These are phyloP conservation scores for Corymbia calophylla DNA, from an alignment of 441 rosid genomes.

Conservation along the genomic window DNA sequence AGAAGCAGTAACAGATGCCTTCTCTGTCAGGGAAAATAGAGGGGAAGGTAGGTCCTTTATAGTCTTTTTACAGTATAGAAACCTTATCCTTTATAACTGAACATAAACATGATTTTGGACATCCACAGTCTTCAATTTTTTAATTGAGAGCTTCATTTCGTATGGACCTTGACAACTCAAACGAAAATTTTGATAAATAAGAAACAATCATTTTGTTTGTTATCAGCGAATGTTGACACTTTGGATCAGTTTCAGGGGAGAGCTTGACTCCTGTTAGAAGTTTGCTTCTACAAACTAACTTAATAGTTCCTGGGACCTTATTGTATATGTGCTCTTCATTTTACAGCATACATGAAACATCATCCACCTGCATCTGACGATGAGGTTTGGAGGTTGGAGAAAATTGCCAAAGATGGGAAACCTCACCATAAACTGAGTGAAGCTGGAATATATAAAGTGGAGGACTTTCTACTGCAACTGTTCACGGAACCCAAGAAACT, in stretches of 20 bases:
- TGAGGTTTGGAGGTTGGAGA: neutral
- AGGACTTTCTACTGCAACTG: neutral
- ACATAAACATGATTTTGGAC: neutral
- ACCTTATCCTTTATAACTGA: too few species aligned
- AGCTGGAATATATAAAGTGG: neutral
- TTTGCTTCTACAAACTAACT: too few species aligned
- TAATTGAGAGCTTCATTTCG: too few species aligned
- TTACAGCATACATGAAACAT: neutral
- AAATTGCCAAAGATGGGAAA: neutral
- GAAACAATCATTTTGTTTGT: too few species aligned
- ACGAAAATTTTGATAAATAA: too few species aligned
- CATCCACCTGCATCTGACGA: neutral
- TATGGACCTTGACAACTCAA: too few species aligned
- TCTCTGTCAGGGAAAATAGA: neutral
- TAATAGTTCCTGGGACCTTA: rapidly evolving
- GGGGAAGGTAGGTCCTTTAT: neutral
- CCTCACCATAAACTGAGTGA: neutral
- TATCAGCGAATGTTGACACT: too few species aligned
- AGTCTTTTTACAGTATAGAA: too few species aligned
- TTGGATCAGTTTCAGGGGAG: too few species aligned
- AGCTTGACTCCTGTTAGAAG: too few species aligned
- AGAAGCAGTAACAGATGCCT: neutral
- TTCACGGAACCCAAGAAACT: rapidly evolving
- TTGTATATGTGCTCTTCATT: neutral
- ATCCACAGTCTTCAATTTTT: neutral